These are phyloP conservation scores for Scedosporium aurantiacum DNA, from an alignment of 2,329 filamentous ascomycete genomes.

Conservation along the genomic window DNA sequence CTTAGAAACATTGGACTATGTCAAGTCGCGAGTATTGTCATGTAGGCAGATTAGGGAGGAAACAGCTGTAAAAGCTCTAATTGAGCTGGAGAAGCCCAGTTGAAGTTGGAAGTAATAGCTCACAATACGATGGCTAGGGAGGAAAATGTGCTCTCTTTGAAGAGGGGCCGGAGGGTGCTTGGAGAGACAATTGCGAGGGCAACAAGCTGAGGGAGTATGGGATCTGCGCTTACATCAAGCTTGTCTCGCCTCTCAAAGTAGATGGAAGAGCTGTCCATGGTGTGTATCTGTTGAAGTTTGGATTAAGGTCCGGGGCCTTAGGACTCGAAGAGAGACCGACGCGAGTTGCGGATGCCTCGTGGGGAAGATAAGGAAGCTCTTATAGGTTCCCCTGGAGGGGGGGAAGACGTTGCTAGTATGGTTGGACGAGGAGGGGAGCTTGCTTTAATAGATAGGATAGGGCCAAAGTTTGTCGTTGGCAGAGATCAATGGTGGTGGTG, in stretches of 20 bases:
- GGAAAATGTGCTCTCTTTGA: no score
- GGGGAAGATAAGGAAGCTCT: neutral
- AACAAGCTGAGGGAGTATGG: neutral
- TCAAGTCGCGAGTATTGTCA: no score
- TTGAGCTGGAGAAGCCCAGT: neutral
- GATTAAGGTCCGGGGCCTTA: neutral
- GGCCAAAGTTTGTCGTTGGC: constrained; percentile 1
- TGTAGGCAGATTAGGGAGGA: no score
- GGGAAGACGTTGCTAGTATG: neutral
- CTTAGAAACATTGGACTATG: no score
- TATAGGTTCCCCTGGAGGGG: neutral
- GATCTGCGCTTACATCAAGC: constrained; percentile 2
- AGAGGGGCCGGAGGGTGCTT: neutral
- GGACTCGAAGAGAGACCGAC: neutral
- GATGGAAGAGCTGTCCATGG: constrained; percentile 1
- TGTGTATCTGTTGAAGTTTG: neutral
- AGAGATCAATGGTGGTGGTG: neutral
- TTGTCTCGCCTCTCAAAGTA: constrained; percentile 6
- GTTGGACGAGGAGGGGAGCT: neutral
- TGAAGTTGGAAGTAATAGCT: neutral
- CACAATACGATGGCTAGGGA: neutral
- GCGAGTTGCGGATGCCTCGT: neutral
- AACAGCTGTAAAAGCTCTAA: neutral
- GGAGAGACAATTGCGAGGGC: neutral
- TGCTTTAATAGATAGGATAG: constrained; percentile 1